These are phyloP conservation scores for Lyophyllum atratum DNA, from an alignment of 768 basidiomycete species.

Conservation along the genomic window DNA sequence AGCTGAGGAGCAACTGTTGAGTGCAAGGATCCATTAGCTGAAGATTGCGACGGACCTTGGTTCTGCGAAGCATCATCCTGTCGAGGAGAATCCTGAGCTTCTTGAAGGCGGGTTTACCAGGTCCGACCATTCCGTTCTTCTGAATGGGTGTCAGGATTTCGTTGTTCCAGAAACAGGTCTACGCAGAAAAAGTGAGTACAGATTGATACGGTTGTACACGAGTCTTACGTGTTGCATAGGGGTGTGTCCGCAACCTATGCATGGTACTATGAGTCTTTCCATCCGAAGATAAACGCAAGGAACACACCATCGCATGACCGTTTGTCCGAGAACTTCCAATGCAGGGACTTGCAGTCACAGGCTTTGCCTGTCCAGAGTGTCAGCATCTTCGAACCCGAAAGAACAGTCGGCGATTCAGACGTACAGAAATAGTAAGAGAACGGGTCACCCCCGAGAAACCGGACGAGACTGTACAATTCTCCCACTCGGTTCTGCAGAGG, in stretches of 20 bases:
- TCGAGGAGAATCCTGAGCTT: constrained; percentile 89
- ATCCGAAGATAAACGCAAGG: not conserved
- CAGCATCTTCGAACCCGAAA: not conserved
- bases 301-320: constrained; percentile 76
- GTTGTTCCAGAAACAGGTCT: constrained; percentile 97
- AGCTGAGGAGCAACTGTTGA: constrained; percentile 45
- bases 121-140: constrained; percentile 80
- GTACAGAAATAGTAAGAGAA: constrained; percentile 91
- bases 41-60: constrained; percentile 54
- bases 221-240: constrained; percentile 77
- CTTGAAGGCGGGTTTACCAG: constrained; percentile 84
- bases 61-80: constrained; percentile 93
- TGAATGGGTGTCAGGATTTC: constrained; percentile 97
- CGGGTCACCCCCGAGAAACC: constrained; percentile 92
- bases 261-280: not conserved
- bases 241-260: constrained; percentile 75
- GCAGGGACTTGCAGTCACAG: constrained; percentile 92
- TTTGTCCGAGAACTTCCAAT: constrained; percentile 91
- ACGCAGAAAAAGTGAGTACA: constrained; percentile 5
- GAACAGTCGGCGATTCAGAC: constrained; percentile 27
- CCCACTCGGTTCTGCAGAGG: constrained; percentile 99
- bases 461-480: constrained; percentile 92
- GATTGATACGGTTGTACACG: not conserved
- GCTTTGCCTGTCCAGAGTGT: constrained; percentile 62
- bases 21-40: not conserved